Evolutionary conservation across 202 grass and related monocot species (phyloP).

Genomic region (Elaeis oleifera): DNA sequence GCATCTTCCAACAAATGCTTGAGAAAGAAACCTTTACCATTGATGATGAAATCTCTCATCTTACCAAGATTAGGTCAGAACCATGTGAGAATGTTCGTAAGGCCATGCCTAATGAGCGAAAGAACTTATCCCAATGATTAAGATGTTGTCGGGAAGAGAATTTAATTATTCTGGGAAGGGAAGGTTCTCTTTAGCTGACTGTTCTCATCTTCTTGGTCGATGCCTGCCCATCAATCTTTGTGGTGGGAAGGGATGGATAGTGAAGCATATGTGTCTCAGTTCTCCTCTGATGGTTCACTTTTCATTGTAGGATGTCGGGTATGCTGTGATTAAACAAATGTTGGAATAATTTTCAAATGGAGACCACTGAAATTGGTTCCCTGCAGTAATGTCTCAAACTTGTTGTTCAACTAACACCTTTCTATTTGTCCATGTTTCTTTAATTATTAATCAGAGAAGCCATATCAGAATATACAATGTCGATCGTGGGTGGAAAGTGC

Average conservation of each 20-base stretch:
- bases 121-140: slow-evolving; percentile 33
- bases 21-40: slow-evolving; percentile 41
- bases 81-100: slow-evolving; percentile 18
- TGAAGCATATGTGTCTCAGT: slow-evolving; percentile 79
- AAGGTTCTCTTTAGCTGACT: slow-evolving; percentile 47
- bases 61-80: slow-evolving; percentile 53
- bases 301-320: slow-evolving; percentile 71
- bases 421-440: slow-evolving; percentile 3
- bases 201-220: slow-evolving; percentile 39
- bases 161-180: slow-evolving; percentile 29
- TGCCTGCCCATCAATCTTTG: slow-evolving; percentile 46
- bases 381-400: background rate
- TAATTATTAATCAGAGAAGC: slow-evolving; percentile 59
- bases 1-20: background rate
- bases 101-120: slow-evolving; percentile 3
- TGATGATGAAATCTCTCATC: slow-evolving; percentile 43
- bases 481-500: slow-evolving; percentile 56
- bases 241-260: slow-evolving; percentile 48
- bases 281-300: slow-evolving; percentile 68
- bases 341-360: too few relatives aligned
- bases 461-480: slow-evolving; percentile 65
- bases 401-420: background rate
- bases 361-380: too few relatives aligned
- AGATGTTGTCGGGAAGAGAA: slow-evolving; percentile 58
- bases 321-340: background rate